Conservation (phyloP, 495 filamentous ascomycete genomes). For the Tuber calosporum region DNA sequence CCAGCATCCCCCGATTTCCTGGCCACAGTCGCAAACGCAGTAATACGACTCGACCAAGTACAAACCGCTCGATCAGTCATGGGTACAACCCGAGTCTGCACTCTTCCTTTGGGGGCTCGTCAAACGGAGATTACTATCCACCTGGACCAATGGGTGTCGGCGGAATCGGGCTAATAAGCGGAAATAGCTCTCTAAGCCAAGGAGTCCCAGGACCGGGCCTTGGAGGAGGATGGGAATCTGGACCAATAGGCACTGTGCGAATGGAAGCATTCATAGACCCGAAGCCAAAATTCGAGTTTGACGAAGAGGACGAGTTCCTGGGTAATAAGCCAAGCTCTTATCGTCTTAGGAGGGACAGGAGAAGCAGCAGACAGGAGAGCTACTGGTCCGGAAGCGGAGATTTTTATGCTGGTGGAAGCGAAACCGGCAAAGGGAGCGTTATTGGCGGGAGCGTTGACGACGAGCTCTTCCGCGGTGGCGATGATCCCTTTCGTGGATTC, state of each 20-base stretch:
- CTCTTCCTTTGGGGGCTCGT: slow-evolving; percentile 41
- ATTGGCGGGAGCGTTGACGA: slow-evolving; percentile 43
- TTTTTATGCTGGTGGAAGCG: slow-evolving; percentile 40
- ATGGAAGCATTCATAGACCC: slow-evolving; percentile 93
- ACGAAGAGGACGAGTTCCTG: slow-evolving; percentile 48
- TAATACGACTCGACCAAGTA: slow-evolving; percentile 27
- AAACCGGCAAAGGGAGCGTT: slow-evolving; percentile 18
- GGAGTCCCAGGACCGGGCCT: slow-evolving; percentile 22
- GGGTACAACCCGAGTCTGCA: slow-evolving; percentile 43
- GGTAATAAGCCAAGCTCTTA: slow-evolving; percentile 47
- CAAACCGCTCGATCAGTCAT: slow-evolving; percentile 32
- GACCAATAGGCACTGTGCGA: slow-evolving; percentile 73
- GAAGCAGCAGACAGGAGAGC: slow-evolving; percentile 49
- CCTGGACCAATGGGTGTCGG: slow-evolving; percentile 33
- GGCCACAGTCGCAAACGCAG: slow-evolving; percentile 37
- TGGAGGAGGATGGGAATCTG: slow-evolving; percentile 42
- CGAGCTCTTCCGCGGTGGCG: slow-evolving; percentile 41
- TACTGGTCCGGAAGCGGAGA: slow-evolving; percentile 48
- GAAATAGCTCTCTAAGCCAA: slow-evolving; percentile 30
- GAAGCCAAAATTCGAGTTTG: slow-evolving; percentile 47
- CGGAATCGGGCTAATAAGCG: slow-evolving; percentile 38
- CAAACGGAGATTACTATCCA: slow-evolving; percentile 37
- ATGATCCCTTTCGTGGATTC: slow-evolving; percentile 47
- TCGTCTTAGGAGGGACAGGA: slow-evolving; percentile 46
- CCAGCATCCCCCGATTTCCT: slow-evolving; percentile 69